Percentiles rank a stretch among this genome's conserved stretches.
Conservation (phyloP, 768 basidiomycete species). For the Mycena capillaripes region DNA sequence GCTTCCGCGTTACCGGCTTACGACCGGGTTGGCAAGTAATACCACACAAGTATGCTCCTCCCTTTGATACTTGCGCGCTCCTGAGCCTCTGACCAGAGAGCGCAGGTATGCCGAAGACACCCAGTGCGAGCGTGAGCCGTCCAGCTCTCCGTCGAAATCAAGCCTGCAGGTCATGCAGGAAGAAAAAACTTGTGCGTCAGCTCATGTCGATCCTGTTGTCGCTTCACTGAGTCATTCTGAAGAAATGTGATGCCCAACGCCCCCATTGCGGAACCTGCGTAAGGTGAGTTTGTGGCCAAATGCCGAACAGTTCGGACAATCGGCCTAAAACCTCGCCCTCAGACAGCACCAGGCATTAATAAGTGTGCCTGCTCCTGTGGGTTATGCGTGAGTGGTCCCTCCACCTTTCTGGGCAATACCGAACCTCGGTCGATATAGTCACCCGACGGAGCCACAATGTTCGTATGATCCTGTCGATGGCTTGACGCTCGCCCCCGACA, state of each 20-base stretch:
- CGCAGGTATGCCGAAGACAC: slow-evolving; percentile 78
- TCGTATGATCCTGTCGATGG: slow-evolving; percentile 91
- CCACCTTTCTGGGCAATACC: slow-evolving; percentile 5
- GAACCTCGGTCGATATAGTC: slow-evolving; percentile 57
- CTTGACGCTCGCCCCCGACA: slow-evolving; percentile 79
- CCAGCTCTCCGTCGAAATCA: slow-evolving; percentile 86
- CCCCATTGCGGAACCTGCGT: slow-evolving; percentile 90
- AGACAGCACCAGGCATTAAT: slow-evolving; percentile 88
- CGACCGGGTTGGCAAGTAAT: neutral
- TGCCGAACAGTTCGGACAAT: slow-evolving; percentile 5
- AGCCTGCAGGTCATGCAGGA: slow-evolving; percentile 88
- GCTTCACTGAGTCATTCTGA: slow-evolving; percentile 19
- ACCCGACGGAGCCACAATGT: slow-evolving; percentile 89
- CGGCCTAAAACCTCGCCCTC: slow-evolving; percentile 16
- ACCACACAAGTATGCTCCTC: neutral
- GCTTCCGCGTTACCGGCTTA: neutral
- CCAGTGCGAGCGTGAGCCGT: slow-evolving; percentile 59
- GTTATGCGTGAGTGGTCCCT: slow-evolving; percentile 76
- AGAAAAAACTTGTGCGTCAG: slow-evolving; percentile 82
- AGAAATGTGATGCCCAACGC: slow-evolving; percentile 93
- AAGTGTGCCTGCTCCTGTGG: slow-evolving; percentile 87
- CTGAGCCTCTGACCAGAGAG: slow-evolving; percentile 6
- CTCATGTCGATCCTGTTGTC: neutral
- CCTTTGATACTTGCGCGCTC: neutral
- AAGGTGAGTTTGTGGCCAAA: slow-evolving; percentile 68